A percentile compares a stretch with the other conserved stretches of the same genome.
These are phyloP conservation scores for Kazachstania viticola DNA, from an alignment of 805 yeast genomes.

Conservation along the genomic window DNA sequence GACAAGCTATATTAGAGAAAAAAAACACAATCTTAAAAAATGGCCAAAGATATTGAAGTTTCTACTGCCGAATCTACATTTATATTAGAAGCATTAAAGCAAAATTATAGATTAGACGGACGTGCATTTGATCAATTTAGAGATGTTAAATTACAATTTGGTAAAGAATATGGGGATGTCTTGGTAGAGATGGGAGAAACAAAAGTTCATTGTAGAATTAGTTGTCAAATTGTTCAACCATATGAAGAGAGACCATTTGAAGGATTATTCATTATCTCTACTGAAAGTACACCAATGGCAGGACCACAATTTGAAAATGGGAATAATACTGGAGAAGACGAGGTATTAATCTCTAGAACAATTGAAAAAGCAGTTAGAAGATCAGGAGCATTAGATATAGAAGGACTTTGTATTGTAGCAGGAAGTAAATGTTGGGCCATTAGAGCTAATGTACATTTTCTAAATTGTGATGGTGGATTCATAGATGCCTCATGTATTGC, in stretches of 20 bases:
- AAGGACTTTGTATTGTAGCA: conserved; percentile 79
- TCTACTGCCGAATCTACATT: conserved; percentile 55
- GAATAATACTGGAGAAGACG: conserved; percentile 60
- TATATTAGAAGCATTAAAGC: conserved; percentile 49
- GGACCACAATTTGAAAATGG: conserved; percentile 72
- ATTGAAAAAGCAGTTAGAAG: conserved; percentile 88
- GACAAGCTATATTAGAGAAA: too few species aligned
- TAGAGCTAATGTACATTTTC: conserved; percentile 79
- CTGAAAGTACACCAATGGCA: conserved; percentile 87
- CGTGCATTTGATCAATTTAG: conserved; percentile 57
- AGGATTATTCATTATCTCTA: conserved; percentile 72
- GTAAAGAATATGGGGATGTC: conserved; percentile 69
- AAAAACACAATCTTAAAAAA: too few species aligned
- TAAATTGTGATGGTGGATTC: conserved; percentile 87
- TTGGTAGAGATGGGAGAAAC: conserved; percentile 73
- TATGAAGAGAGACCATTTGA: conserved; percentile 89
- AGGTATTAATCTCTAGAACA: conserved; percentile 65
- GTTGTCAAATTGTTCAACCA: conserved; percentile 69
- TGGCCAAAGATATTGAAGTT: conserved; percentile 53
- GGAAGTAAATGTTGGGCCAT: conserved; percentile 88
- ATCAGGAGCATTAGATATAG: conserved; percentile 84
- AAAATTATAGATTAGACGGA: conserved; percentile 57
- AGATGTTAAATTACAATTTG: conserved; percentile 49
- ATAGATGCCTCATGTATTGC: conserved; percentile 87
- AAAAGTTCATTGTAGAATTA: conserved; percentile 35